Base-by-base conservation (phyloP, 192 early-diverging fungal species). In the Coemansia sp. region DNA sequence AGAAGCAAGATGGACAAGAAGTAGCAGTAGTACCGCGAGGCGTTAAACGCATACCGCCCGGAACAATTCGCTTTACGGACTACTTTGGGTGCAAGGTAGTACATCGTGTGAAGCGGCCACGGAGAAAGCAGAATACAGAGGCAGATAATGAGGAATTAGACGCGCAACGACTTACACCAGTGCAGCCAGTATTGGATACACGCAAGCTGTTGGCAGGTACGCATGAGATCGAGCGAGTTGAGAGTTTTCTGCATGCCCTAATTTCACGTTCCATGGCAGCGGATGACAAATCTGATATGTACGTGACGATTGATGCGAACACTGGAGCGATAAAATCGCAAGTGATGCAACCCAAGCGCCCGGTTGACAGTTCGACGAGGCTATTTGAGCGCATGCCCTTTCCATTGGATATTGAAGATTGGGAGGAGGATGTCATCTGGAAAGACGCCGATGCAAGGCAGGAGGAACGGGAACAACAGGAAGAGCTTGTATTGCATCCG, bases 391-490 rank as follows among this genome's bases (percentile, higher is more conserved):
- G 62, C 30, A 73, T 85, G n/a, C 86, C 83, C 71, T 79, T 85
- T 57, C 85, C 92, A 7, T 69, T 95, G 38, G 84, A 91, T 50
- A 76, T 94, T 34, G 90, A 93, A 34, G 60, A 71, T 25, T 97
- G 95, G 95, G 93, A 97, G 63, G 85, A 90, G 23, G 73, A 86
- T 6, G 88, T 97, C 49, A 52, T 91, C 18, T 97, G 95, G 95
- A 73, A 83, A 24, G 84, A 79, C 51, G 76, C 74, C 26, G 82
- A 86, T 26, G 60, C 12, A 6, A 27, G 53, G 41, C 56, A 49
- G 21, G 64, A 34, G 6, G 49, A 57, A 16, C 31, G n/a, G 7
- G 28, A 27, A 6, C 32, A 44, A 38, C 48, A 61, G 41, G 21
- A 53, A 60, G 67, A 68, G 3, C 19, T 68, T 16, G 21, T 68